Conservation (phyloP, 2,329 filamentous ascomycete genomes). For the Colletotrichum musae region DNA sequence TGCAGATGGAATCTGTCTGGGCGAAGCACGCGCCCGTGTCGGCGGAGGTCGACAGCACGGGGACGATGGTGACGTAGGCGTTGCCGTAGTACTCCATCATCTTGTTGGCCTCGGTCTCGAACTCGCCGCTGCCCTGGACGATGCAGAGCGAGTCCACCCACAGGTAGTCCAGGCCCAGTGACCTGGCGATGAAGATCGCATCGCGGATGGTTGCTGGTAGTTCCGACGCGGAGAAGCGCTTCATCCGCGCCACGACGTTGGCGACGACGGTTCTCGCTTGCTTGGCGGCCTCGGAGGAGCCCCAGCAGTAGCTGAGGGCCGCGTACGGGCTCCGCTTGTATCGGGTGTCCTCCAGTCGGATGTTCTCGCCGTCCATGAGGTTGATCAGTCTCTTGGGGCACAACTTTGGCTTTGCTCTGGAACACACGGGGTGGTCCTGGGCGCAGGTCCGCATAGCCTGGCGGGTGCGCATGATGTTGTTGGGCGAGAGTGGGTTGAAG, state of each 20-base stretch:
- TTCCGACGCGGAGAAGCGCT: neutral
- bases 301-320: neutral
- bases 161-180: neutral
- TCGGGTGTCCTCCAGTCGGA: neutral
- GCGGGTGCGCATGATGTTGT: neutral
- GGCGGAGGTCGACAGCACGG: neutral
- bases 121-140: neutral
- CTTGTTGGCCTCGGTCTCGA: neutral
- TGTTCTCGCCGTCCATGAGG: neutral
- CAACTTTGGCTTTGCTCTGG: neutral
- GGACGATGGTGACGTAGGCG: slow-evolving; percentile 1
- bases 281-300: neutral
- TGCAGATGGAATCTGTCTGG: neutral
- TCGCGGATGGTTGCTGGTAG: neutral
- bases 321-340: neutral
- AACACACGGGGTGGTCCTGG: neutral
- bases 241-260: neutral
- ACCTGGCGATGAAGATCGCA: neutral
- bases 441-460: neutral
- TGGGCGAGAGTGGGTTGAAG: neutral
- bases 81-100: slow-evolving; percentile 4
- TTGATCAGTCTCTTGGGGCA: neutral
- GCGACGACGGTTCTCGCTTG: neutral
- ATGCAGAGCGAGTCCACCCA: slow-evolving; percentile 7
- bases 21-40: neutral